A percentile compares a stretch with the other conserved stretches of the same genome.
Conservation (phyloP, 257 asterid genomes). For the Primulina tabacum region DNA sequence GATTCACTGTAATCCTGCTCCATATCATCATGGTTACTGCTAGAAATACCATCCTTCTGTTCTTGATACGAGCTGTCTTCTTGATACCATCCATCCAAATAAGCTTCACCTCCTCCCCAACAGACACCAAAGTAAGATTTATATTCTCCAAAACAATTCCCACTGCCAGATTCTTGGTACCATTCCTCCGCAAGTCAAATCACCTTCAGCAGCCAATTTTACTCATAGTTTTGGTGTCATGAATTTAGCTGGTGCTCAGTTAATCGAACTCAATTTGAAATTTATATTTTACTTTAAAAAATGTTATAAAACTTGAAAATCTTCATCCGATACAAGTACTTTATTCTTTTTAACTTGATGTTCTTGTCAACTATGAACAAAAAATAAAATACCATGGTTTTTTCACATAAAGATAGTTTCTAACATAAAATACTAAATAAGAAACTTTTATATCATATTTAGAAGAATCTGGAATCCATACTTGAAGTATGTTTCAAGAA, state of each 20-base stretch:
- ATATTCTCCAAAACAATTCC: constrained; percentile 30
- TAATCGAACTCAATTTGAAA: not conserved
- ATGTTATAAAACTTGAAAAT: not conserved
- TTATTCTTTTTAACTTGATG: not conserved
- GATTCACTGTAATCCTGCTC: constrained; percentile 8
- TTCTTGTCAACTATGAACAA: not conserved
- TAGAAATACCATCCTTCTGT: constrained; percentile 1
- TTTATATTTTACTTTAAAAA: too few relatives aligned
- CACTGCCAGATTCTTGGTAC: constrained; percentile 10
- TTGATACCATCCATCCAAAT: not conserved
- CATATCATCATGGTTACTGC: not conserved
- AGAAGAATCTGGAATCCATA: too few relatives aligned
- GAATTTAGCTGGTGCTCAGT: not conserved
- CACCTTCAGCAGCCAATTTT: not conserved
- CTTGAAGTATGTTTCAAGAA: too few relatives aligned
- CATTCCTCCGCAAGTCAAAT: too few relatives aligned
- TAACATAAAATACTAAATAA: too few relatives aligned
- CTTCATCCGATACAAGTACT: too few relatives aligned
- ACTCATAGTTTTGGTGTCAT: not conserved
- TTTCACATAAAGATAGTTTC: too few relatives aligned
- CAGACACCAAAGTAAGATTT: constrained; percentile 11
- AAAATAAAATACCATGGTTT: not conserved
- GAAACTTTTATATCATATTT: too few relatives aligned
- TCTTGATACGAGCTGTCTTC: not conserved
- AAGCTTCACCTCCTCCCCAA: not conserved